Conservation (phyloP, 306 rosid genomes). For the Amphicarpaea edgeworthii region DNA sequence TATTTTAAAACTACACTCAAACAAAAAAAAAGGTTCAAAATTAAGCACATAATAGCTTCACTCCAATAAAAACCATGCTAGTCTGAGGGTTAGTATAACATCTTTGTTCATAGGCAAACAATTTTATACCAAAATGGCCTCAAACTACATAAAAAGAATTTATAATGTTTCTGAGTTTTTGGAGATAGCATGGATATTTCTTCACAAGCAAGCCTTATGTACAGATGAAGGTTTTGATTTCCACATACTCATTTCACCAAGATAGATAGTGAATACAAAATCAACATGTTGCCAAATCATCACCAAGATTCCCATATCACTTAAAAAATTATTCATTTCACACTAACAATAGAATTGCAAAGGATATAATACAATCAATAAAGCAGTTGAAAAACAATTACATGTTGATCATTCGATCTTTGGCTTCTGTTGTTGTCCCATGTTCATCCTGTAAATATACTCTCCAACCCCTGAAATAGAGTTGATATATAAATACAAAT, state of each 20-base stretch:
- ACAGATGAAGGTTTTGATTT: background rate
- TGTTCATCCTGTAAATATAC: conserved; percentile 91
- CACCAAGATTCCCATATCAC: background rate
- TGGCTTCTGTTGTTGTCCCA: conserved; percentile 80
- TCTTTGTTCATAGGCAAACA: background rate
- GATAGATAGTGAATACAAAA: conserved; percentile 9
- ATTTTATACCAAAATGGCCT: background rate
- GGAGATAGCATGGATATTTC: background rate
- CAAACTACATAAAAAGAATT: background rate
- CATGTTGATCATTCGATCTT: conserved; percentile 72
- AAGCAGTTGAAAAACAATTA: conserved; percentile 50
- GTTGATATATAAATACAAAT: conserved; percentile 24
- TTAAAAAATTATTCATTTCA: background rate
- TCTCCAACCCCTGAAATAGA: conserved; percentile 87
- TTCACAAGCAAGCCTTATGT: background rate
- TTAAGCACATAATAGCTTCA: conserved; percentile 9
- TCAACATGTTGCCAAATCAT: background rate
- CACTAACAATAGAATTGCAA: conserved; percentile 14
- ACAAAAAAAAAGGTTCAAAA: background rate
- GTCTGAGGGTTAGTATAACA: conserved; percentile 10
- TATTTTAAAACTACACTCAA: too few species aligned
- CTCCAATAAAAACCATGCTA: conserved; percentile 13
- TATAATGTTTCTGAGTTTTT: background rate
- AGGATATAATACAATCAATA: background rate
- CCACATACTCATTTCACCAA: background rate